Conservation (phyloP, 2,329 filamentous ascomycete species). For the Colletotrichum liaoningense region DNA sequence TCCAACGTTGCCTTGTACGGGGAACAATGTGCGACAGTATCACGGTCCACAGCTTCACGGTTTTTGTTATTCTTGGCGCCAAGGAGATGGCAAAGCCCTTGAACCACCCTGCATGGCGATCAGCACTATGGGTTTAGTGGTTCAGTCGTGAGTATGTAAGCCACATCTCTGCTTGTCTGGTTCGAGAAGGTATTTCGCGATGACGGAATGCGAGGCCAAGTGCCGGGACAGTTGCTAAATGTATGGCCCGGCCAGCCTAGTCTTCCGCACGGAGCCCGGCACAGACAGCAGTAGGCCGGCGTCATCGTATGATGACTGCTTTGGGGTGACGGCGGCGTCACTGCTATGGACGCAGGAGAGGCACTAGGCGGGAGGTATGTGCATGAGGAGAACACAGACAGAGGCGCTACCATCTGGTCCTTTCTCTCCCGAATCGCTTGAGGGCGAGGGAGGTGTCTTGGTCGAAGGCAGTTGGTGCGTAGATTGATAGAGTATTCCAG, state of each 20-base stretch:
- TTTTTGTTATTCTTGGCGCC: background rate
- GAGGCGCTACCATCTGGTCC: background rate
- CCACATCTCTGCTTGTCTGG: background rate
- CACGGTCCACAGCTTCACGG: background rate
- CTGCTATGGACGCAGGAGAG: background rate
- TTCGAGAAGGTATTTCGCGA: background rate
- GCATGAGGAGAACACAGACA: background rate
- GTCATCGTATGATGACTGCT: background rate
- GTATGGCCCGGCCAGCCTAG: background rate
- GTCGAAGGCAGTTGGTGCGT: background rate
- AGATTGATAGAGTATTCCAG: background rate
- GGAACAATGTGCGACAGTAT: background rate
- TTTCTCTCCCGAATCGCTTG: background rate
- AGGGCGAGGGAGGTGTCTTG: background rate
- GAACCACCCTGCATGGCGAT: background rate
- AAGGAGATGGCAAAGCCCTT: background rate
- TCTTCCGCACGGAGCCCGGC: conserved; percentile 5
- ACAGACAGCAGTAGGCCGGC: background rate
- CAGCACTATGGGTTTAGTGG: background rate
- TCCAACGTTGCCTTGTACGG: conserved; percentile 2
- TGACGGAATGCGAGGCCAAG: background rate
- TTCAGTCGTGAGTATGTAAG: background rate
- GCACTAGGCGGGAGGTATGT: background rate
- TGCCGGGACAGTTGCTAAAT: background rate
- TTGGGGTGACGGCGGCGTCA: background rate